phyloP scores from a whole-genome alignment of 78 protist genomes.

The Polysphondylium violaceum region DNA sequence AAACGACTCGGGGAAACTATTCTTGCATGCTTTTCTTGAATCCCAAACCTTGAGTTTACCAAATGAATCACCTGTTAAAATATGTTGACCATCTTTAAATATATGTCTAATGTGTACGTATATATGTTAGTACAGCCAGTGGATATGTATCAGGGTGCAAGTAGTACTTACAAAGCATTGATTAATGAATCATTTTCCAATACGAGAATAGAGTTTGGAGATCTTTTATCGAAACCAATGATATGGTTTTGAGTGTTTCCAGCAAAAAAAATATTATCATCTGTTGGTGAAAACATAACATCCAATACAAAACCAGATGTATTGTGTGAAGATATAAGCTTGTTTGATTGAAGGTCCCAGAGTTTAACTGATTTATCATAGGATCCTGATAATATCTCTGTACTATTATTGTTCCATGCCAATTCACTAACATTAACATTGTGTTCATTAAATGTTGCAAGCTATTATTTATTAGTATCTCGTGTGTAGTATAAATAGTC shows the following conservation, averaged over 20 bases:
- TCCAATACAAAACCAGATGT: constrained; percentile 68
- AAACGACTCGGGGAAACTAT: constrained; percentile 53
- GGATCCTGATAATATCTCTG: constrained; percentile 64
- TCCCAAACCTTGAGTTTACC: constrained; percentile 84
- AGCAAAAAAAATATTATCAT: constrained; percentile 61
- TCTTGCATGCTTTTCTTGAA: constrained; percentile 43
- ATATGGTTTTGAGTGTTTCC: constrained; percentile 73
- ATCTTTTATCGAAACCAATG: constrained; percentile 68
- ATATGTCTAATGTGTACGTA: constrained; percentile 21
- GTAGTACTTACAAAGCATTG: constrained; percentile 60
- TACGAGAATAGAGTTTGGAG: constrained; percentile 37
- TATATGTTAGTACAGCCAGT: background rate
- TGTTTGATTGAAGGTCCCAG: constrained; percentile 77
- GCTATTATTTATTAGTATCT: no score
- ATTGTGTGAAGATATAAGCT: background rate
- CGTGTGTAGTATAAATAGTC: no score
- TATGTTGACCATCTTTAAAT: constrained; percentile 64
- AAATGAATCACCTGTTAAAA: constrained; percentile 78
- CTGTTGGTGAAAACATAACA: constrained; percentile 73
- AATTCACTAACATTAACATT: constrained; percentile 67
- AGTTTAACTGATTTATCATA: constrained; percentile 78
- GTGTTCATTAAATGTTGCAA: constrained; percentile 64
- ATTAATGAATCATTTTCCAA: constrained; percentile 74
- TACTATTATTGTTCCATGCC: constrained; percentile 67
- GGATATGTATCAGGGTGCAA: background rate